Conservation (phyloP, 2,329 filamentous ascomycete species). For the Sordariomycetes sp. region DNA sequence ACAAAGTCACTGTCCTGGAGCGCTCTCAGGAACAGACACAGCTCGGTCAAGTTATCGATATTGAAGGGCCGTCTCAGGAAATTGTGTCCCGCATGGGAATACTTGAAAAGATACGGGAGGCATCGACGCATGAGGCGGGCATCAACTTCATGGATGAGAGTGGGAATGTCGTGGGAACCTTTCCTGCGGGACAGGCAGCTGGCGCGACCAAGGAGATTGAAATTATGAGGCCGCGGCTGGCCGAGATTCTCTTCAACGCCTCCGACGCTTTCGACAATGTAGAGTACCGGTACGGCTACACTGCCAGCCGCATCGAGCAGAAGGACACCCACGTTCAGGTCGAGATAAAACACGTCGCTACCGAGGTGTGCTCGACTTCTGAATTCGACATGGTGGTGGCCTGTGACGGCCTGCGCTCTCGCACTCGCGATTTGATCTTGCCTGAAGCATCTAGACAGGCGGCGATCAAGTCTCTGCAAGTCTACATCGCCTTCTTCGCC, state of each 20-base stretch:
- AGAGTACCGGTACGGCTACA: background rate
- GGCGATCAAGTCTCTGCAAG: background rate
- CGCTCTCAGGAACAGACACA: background rate
- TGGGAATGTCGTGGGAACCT: background rate
- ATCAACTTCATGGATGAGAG: background rate
- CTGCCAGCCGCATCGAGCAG: background rate
- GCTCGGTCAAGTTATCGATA: background rate
- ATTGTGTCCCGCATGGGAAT: background rate
- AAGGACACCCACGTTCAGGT: background rate
- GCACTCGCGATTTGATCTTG: background rate
- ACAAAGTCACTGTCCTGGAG: background rate
- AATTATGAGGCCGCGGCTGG: background rate
- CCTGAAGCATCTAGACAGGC: background rate
- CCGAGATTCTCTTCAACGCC: background rate
- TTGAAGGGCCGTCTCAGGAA: background rate
- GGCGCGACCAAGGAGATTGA: background rate
- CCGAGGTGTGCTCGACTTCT: background rate
- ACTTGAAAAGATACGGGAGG: background rate
- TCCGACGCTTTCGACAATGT: background rate
- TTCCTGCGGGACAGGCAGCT: background rate
- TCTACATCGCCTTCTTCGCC: background rate
- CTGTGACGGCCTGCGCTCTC: background rate
- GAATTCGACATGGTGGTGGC: background rate
- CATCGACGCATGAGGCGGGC: background rate
- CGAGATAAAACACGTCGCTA: background rate